Conservation (phyloP, 2,329 filamentous ascomycete species). For the Magnaporthales sp. region DNA sequence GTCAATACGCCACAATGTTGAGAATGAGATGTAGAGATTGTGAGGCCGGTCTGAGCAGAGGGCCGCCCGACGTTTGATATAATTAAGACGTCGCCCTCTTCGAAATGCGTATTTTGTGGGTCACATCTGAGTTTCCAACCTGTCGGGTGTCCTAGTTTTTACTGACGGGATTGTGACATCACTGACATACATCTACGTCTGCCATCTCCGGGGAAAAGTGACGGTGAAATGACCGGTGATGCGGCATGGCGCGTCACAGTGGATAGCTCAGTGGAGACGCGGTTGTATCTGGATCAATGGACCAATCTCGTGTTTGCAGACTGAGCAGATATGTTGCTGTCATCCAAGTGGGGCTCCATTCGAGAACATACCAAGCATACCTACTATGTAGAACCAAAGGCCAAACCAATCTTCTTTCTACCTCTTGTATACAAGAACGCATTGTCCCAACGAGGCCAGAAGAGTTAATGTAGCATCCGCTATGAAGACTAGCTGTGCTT, state of each 20-base stretch:
- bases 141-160: neutral
- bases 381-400: neutral
- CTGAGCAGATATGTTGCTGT: neutral
- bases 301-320: neutral
- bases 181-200: neutral
- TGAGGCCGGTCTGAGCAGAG: neutral
- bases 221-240: neutral
- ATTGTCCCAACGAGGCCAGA: neutral
- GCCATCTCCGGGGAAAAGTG: neutral
- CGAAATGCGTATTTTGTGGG: neutral
- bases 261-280: neutral
- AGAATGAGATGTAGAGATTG: neutral
- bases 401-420: neutral
- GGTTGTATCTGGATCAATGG: neutral
- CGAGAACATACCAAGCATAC: neutral
- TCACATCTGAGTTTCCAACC: neutral
- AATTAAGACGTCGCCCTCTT: neutral
- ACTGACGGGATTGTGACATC: neutral
- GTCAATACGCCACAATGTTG: neutral
- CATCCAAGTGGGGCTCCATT: neutral
- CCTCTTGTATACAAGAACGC: neutral
- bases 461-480: neutral
- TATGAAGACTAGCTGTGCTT: neutral
- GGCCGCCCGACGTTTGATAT: neutral
- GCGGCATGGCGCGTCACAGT: neutral